Evolutionary conservation across 2,329 filamentous ascomycete genomes (phyloP).

Genomic region (Periconia sp.): DNA sequence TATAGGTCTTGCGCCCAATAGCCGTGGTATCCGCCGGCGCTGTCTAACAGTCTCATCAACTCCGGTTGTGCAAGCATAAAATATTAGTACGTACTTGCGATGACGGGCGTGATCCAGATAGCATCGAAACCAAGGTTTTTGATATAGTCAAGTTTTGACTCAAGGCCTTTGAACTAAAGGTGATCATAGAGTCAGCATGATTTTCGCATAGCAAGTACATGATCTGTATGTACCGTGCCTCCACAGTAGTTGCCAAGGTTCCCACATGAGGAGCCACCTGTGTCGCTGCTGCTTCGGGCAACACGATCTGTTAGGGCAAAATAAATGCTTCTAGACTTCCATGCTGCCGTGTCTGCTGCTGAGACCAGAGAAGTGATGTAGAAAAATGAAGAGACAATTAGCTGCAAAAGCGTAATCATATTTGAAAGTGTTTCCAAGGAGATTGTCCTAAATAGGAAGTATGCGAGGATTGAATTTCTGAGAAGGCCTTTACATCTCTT

Average conservation of each 20-base stretch:
- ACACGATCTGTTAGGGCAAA: slow-evolving; percentile 45
- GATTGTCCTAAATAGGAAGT: not conserved
- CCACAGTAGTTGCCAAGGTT: slow-evolving; percentile 54
- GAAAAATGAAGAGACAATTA: slow-evolving; percentile 20
- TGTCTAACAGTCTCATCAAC: slow-evolving; percentile 34
- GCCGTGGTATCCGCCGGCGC: slow-evolving; percentile 57
- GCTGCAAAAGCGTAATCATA: slow-evolving; percentile 20
- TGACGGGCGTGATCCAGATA: slow-evolving; percentile 54
- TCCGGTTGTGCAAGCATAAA: too few species aligned
- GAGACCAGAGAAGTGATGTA: slow-evolving; percentile 23
- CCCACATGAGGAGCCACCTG: slow-evolving; percentile 35
- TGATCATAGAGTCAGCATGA: not conserved
- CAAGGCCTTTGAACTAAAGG: slow-evolving; percentile 52
- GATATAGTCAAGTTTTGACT: slow-evolving; percentile 58
- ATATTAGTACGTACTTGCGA: slow-evolving; percentile 38
- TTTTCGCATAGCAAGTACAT: not conserved
- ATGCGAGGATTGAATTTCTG: not conserved
- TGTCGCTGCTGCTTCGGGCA: slow-evolving; percentile 40
- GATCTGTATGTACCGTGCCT: slow-evolving; percentile 42
- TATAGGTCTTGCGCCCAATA: slow-evolving; percentile 59
- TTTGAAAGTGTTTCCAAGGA: not conserved
- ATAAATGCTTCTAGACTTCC: slow-evolving; percentile 47
- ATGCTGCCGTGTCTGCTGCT: slow-evolving; percentile 39
- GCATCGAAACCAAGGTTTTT: slow-evolving; percentile 57
- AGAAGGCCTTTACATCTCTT: not conserved